A percentile compares a stretch with the other conserved stretches of the same genome.
Conservation (phyloP, 768 basidiomycete species). For the Hericium rajendrae region DNA sequence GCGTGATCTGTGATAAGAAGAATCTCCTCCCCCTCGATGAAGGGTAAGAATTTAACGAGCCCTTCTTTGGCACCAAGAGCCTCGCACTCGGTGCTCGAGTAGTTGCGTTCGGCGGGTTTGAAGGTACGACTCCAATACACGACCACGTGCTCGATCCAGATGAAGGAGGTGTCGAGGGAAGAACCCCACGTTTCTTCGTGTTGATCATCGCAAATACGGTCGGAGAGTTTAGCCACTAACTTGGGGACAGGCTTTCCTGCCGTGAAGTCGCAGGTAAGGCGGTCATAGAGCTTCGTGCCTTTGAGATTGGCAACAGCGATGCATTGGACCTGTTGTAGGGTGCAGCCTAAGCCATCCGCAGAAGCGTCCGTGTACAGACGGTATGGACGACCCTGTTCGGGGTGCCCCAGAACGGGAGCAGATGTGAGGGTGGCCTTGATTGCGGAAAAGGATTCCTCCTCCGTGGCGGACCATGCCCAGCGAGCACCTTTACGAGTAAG, state of each 20-base stretch:
- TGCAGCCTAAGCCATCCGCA: constrained; percentile 11
- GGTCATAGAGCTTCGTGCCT: too few species aligned
- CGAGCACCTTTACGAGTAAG: constrained; percentile 21
- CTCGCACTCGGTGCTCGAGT: not conserved
- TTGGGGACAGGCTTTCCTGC: too few species aligned
- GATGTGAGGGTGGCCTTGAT: constrained; percentile 21
- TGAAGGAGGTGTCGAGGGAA: too few species aligned
- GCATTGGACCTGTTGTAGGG: constrained; percentile 12
- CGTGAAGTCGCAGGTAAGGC: too few species aligned
- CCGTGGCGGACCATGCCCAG: constrained; percentile 17
- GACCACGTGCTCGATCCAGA: too few species aligned
- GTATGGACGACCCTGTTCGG: constrained; percentile 22
- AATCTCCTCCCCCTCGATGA: constrained; percentile 27
- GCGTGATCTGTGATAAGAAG: constrained; percentile 18
- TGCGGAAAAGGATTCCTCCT: constrained; percentile 21
- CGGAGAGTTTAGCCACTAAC: constrained; percentile 4
- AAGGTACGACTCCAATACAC: constrained; percentile 6
- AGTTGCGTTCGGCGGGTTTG: constrained; percentile 1
- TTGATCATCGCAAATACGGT: constrained; percentile 9
- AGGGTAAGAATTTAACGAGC: constrained; percentile 12
- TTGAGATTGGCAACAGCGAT: too few species aligned
- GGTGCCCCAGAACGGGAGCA: constrained; percentile 26
- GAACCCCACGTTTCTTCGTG: constrained; percentile 7
- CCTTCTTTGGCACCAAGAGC: not conserved
- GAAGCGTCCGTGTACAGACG: constrained; percentile 27